phyloP scores from a whole-genome alignment of 495 filamentous ascomycete genomes.

The Penicillium samsonianum region DNA sequence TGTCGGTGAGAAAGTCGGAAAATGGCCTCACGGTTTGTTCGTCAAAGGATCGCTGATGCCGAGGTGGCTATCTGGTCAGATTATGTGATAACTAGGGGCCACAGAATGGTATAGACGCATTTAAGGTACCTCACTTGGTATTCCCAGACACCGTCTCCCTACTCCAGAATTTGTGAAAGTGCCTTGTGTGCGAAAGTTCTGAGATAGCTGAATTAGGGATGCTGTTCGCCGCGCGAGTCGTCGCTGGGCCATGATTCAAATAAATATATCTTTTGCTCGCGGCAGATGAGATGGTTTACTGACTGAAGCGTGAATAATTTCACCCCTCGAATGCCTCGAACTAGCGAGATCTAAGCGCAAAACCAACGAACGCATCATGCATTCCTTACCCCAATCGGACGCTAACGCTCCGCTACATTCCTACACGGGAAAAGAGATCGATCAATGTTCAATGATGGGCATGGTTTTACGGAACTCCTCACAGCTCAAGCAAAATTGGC shows the following conservation, averaged over 20 bases:
- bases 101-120: neutral
- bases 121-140: neutral
- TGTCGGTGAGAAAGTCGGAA: constrained; percentile 89
- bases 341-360: neutral
- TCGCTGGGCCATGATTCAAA: neutral
- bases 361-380: constrained; percentile 2
- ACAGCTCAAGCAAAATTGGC: neutral
- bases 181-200: neutral
- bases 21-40: constrained; percentile 62
- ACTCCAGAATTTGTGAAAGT: neutral
- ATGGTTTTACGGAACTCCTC: too few species aligned
- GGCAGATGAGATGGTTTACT: neutral
- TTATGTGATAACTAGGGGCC: neutral
- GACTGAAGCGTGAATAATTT: neutral
- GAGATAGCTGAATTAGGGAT: constrained; percentile 1
- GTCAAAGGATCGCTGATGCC: neutral
- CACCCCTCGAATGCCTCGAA: neutral
- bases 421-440: neutral
- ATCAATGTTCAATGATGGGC: neutral
- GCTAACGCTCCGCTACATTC: neutral
- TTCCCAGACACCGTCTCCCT: constrained; percentile 1
- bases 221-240: neutral
- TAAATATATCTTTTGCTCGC: neutral
- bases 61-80: neutral
- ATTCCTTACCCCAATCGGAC: constrained; percentile 1